phyloP scores from a whole-genome alignment of 2,329 filamentous ascomycete species.

The Phyllosticta capitalensis region DNA sequence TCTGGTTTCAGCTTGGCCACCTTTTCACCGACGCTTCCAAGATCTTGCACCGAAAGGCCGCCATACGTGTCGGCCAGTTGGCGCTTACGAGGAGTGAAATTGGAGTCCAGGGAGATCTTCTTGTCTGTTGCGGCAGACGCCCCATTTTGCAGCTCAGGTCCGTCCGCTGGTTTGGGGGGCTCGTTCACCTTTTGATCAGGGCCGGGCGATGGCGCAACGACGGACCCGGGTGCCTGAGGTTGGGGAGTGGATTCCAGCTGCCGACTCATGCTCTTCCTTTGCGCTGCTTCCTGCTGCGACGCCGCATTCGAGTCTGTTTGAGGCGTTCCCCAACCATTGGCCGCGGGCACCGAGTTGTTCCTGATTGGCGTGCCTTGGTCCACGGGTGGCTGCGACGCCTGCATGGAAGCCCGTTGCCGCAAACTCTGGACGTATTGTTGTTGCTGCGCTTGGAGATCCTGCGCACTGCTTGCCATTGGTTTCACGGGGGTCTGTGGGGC shows the following conservation, averaged over 20 bases:
- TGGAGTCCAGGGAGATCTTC: conserved; percentile 11
- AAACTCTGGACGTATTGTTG: conserved; percentile 16
- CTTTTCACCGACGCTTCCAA: conserved; percentile 55
- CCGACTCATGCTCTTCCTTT: conserved; percentile 29
- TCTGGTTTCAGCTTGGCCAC: conserved; percentile 63
- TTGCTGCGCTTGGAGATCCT: conserved; percentile 41
- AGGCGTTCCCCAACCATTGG: conserved; percentile 39
- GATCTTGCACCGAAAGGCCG: conserved; percentile 59
- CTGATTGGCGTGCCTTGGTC: conserved; percentile 6
- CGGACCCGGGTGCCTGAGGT: conserved; percentile 17
- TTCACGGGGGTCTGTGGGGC: conserved; percentile 25
- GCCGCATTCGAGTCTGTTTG: conserved; percentile 24
- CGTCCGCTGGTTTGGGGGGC: conserved; percentile 3
- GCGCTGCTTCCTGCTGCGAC: conserved; percentile 12
- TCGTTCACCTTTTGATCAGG: conserved; percentile 20
- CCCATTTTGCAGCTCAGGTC: conserved; percentile 14
- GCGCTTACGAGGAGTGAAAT: conserved; percentile 26
- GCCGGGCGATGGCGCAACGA: conserved; percentile 20
- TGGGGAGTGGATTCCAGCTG: conserved; percentile 28
- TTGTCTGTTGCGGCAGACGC: conserved; percentile 8
- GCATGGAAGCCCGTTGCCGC: conserved; percentile 4
- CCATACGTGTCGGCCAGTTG: conserved; percentile 49
- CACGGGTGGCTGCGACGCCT: conserved; percentile 7
- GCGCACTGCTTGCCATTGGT: conserved; percentile 20
- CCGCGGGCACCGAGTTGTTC: conserved; percentile 12